Percentiles rank a stretch among this genome's conserved stretches.
Conservation (phyloP, 2,329 filamentous ascomycete genomes). For the Claviceps pazoutovae region DNA sequence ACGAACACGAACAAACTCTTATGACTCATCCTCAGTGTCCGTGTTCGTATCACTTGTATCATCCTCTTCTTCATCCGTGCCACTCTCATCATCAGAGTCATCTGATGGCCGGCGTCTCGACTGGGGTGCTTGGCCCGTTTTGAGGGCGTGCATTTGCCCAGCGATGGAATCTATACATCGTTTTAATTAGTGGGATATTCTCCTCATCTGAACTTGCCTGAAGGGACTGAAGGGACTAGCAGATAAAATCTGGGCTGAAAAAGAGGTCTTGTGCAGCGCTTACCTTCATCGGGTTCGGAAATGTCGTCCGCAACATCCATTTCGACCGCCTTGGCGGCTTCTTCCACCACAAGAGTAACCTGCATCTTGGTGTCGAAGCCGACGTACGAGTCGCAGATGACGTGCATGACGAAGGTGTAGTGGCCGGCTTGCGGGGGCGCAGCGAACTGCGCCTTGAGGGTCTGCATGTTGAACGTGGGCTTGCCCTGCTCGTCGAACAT, state of each 20-base stretch:
- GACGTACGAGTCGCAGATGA: constrained; percentile 88
- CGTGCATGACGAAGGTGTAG: constrained; percentile 88
- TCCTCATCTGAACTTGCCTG: too few species aligned
- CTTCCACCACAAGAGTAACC: constrained; percentile 77
- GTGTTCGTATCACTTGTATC: constrained; percentile 57
- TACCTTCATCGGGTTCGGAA: constrained; percentile 94
- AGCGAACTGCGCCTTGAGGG: constrained; percentile 91
- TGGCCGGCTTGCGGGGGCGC: constrained; percentile 83
- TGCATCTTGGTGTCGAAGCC: constrained; percentile 89
- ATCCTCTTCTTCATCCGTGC: constrained; percentile 53
- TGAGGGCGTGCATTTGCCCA: constrained; percentile 79
- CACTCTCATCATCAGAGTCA: constrained; percentile 68
- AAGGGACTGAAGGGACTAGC: too few species aligned
- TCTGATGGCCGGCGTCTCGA: constrained; percentile 41
- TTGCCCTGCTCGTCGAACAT: constrained; percentile 67
- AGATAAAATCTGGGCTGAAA: too few species aligned
- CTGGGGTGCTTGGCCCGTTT: constrained; percentile 51
- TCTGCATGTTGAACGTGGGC: constrained; percentile 90
- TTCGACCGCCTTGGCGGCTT: constrained; percentile 69
- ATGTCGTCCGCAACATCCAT: constrained; percentile 86
- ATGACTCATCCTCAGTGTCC: constrained; percentile 50
- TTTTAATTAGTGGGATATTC: background rate
- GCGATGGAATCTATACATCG: constrained; percentile 67
- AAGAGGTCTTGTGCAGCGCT: background rate
- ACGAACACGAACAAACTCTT: background rate